phyloP scores from a whole-genome alignment of 257 asterid genomes.

The Plantago elongata region DNA sequence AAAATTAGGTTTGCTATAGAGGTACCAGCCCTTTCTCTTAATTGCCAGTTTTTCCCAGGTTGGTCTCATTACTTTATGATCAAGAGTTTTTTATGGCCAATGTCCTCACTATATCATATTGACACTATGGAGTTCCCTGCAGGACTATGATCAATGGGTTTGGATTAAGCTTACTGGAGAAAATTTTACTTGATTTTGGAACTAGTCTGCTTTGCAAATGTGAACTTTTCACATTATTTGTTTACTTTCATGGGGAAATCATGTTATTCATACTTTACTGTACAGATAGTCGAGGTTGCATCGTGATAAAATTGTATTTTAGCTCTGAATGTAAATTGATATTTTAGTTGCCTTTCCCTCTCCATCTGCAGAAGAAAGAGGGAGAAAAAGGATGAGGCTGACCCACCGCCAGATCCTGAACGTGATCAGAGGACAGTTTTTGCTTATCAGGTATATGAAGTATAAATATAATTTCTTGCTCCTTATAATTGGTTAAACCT shows the following conservation, averaged over 20 bases:
- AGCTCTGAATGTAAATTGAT: conserved; percentile 1
- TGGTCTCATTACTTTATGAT: conserved; percentile 45
- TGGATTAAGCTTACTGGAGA: conserved; percentile 53
- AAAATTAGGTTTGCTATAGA: conserved; percentile 57
- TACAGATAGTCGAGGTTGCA: conserved; percentile 32
- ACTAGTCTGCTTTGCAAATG: conserved; percentile 32
- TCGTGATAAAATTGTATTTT: conserved; percentile 23
- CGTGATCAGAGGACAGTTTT: conserved; percentile 72
- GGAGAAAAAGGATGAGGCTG: conserved; percentile 53
- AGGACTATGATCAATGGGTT: conserved; percentile 46
- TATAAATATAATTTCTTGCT: conserved; percentile 16
- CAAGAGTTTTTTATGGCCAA: conserved; percentile 42
- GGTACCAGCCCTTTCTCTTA: conserved; percentile 57
- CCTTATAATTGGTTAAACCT: conserved; percentile 19
- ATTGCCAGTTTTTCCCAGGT: conserved; percentile 57
- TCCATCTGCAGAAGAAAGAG: conserved; percentile 46
- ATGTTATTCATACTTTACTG: conserved; percentile 25
- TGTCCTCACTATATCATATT: conserved; percentile 39
- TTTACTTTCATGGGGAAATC: conserved; percentile 34
- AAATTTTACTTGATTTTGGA: conserved; percentile 40
- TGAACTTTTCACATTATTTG: conserved; percentile 29
- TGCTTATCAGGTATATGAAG: conserved; percentile 60
- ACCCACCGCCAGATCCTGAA: conserved; percentile 63
- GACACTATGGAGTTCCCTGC: conserved; percentile 63
- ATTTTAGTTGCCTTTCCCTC: conserved; percentile 16